These are phyloP conservation scores for Solanum tarijense DNA, from an alignment of 257 asterid species.

Conservation along the genomic window DNA sequence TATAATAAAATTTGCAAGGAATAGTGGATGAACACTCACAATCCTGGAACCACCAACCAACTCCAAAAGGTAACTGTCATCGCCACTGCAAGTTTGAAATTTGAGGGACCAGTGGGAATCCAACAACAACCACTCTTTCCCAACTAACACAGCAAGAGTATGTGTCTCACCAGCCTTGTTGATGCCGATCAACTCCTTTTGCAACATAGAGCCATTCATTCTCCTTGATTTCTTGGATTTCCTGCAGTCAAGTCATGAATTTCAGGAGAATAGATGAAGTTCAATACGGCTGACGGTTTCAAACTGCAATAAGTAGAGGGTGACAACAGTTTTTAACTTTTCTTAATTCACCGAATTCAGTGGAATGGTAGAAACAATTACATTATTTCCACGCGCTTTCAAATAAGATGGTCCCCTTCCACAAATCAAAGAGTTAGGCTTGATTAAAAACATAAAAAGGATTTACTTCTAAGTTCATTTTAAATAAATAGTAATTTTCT, in stretches of 20 bases:
- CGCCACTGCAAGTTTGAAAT: conserved; percentile 30
- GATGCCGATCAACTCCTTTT: conserved; percentile 49
- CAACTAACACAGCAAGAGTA: conserved; percentile 50
- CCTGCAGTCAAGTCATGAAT: conserved; percentile 29
- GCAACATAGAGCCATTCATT: conserved; percentile 21
- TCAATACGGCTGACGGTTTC: background rate
- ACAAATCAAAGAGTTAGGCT: background rate
- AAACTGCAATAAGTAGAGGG: conserved; percentile 6
- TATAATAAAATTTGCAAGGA: background rate
- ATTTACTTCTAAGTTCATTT: background rate
- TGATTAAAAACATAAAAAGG: background rate
- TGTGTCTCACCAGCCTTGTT: conserved; percentile 42
- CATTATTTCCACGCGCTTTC: background rate
- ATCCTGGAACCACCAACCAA: conserved; percentile 59
- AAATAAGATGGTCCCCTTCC: background rate
- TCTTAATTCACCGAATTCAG: background rate
- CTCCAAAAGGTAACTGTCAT: conserved; percentile 65
- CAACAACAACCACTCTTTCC: conserved; percentile 53
- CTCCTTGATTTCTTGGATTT: conserved; percentile 41
- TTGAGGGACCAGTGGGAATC: conserved; percentile 67
- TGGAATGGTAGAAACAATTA: background rate
- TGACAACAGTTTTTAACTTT: background rate
- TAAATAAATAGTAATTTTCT: background rate
- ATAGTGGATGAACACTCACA: conserved; percentile 36
- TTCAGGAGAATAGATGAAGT: background rate